phyloP scores from a whole-genome alignment of 139 green algal genomes.

The Volvox africanus region DNA sequence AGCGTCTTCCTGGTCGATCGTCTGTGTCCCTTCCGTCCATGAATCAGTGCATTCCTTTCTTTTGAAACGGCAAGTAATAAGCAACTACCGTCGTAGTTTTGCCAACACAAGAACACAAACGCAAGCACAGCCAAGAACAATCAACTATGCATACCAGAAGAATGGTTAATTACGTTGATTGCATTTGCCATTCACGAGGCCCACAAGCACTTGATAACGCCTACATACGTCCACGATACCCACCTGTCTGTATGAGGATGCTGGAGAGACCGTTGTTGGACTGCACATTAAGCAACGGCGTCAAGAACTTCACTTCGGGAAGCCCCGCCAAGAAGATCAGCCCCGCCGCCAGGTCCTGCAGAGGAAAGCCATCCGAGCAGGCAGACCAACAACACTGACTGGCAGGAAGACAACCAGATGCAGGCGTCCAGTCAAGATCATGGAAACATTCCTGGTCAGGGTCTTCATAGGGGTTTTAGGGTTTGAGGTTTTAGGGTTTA shows the following conservation, averaged over 20 bases:
- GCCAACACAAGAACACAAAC: background rate
- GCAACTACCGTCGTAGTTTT: background rate
- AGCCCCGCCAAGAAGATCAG: background rate
- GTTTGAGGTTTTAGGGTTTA: background rate
- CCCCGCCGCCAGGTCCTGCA: background rate
- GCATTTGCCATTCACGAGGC: background rate
- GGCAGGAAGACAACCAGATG: background rate
- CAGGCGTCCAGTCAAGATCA: background rate
- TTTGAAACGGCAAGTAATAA: no score
- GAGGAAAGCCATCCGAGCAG: no score
- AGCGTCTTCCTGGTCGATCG: no score
- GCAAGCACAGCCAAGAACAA: background rate
- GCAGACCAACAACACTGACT: background rate
- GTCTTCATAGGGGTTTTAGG: background rate
- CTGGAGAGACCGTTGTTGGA: background rate
- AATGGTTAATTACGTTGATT: background rate
- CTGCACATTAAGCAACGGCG: background rate
- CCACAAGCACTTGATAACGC: background rate
- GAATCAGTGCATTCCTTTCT: background rate
- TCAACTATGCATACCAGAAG: background rate
- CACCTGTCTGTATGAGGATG: constrained; percentile 18
- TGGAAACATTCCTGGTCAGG: background rate
- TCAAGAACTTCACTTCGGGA: background rate
- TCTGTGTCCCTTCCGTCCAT: no score
- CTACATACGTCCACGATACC: background rate